Conservation (phyloP, 257 asterid species). For the Solanum megistacrolobum region DNA sequence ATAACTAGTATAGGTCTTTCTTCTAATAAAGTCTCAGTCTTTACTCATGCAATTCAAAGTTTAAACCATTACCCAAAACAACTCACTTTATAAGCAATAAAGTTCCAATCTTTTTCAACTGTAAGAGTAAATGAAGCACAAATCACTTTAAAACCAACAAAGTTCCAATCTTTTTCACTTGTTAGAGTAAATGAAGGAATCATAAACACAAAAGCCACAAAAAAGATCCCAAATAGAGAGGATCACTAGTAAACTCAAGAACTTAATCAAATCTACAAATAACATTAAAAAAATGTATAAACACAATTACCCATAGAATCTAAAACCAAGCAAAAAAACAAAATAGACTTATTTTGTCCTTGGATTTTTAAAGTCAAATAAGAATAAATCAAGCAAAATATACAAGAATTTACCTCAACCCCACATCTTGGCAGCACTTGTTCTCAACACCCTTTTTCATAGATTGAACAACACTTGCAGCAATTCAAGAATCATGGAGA, state of each 20-base stretch:
- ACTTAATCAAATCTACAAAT: slow-evolving; percentile 16
- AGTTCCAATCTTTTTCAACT: neutral
- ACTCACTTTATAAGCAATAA: neutral
- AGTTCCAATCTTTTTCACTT: slow-evolving; percentile 5
- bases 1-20: neutral
- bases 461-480: slow-evolving; percentile 13
- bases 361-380: slow-evolving; percentile 36
- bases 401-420: slow-evolving; percentile 54
- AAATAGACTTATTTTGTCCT: neutral
- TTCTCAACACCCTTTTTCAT: neutral
- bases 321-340: slow-evolving; percentile 4
- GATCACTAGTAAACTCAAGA: slow-evolving; percentile 1
- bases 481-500: slow-evolving; percentile 33
- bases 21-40: neutral
- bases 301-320: slow-evolving; percentile 15
- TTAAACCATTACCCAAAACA: neutral
- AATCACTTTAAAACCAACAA: neutral
- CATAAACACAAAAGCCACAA: neutral
- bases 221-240: slow-evolving; percentile 6
- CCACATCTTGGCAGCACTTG: slow-evolving; percentile 57
- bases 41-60: neutral
- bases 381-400: slow-evolving; percentile 30
- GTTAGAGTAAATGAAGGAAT: neutral
- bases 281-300: slow-evolving; percentile 17
- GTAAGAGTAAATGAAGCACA: neutral